Percentiles rank a stretch among this genome's conserved stretches.
These are phyloP conservation scores for Botryotinia calthae DNA, from an alignment of 2,329 filamentous ascomycete genomes.

Conservation along the genomic window DNA sequence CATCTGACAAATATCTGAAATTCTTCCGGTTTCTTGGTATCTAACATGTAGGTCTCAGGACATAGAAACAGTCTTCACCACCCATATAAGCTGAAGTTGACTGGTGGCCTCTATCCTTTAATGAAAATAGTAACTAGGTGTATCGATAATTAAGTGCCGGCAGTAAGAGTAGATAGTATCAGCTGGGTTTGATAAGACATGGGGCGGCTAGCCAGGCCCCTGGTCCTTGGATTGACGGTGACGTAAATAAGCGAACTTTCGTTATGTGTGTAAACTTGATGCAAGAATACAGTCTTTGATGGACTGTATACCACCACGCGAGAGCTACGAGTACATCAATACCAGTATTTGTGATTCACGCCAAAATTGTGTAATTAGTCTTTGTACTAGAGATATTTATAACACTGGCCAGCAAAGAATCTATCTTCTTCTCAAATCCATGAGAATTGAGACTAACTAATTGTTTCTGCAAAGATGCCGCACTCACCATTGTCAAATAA, in stretches of 20 bases:
- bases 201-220: background rate
- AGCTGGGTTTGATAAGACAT: background rate
- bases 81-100: background rate
- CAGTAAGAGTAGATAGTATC: background rate
- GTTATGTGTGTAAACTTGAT: background rate
- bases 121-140: too few species aligned
- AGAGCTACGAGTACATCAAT: background rate
- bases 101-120: too few species aligned
- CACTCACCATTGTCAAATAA: background rate
- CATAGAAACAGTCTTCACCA: background rate
- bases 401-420: background rate
- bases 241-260: background rate
- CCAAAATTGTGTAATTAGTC: background rate
- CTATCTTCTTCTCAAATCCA: too few species aligned
- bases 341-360: background rate
- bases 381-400: background rate
- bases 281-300: background rate
- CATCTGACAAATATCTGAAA: too few species aligned
- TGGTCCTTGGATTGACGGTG: background rate
- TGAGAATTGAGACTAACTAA: too few species aligned
- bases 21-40: background rate
- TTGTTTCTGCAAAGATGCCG: background rate
- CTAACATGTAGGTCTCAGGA: background rate
- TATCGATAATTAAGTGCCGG: background rate
- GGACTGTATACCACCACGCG: background rate